Conservation (phyloP, 768 basidiomycete species). For the Neoboletus subvelutipes region DNA sequence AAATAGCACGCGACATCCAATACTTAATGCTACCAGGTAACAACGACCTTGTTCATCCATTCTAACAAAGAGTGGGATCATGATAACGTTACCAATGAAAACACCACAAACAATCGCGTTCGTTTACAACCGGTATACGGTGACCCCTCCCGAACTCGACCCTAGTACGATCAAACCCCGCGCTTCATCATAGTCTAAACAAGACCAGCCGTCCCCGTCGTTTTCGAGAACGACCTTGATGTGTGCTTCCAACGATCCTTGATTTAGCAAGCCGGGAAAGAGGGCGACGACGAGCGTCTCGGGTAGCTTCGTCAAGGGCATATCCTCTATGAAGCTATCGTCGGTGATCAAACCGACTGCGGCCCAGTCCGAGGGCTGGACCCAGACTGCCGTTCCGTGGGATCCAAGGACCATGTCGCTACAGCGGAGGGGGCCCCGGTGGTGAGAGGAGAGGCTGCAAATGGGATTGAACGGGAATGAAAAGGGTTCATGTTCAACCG, state of each 20-base stretch:
- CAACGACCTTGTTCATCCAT: neutral
- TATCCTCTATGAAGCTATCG: conserved; percentile 11
- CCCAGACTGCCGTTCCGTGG: conserved; percentile 61
- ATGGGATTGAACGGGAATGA: conserved; percentile 49
- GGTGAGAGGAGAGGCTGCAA: conserved; percentile 35
- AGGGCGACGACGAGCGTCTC: conserved; percentile 49
- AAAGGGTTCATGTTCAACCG: conserved; percentile 29
- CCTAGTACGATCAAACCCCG: conserved; percentile 54
- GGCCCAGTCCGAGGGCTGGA: conserved; percentile 52
- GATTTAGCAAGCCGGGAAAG: conserved; percentile 44
- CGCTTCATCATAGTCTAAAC: conserved; percentile 62
- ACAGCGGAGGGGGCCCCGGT: conserved; percentile 54
- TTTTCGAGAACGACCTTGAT: conserved; percentile 37
- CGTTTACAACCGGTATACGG: conserved; percentile 32
- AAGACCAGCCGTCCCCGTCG: conserved; percentile 41
- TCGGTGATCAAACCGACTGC: conserved; percentile 38
- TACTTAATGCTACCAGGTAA: neutral
- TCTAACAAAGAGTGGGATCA: neutral
- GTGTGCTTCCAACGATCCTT: conserved; percentile 19
- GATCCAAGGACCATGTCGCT: conserved; percentile 52
- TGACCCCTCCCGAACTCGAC: conserved; percentile 47
- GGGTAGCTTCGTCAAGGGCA: conserved; percentile 18
- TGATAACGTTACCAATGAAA: neutral
- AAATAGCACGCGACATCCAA: neutral
- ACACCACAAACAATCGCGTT: neutral